A percentile compares a stretch with the other conserved stretches of the same genome.
Conservation (phyloP, 345 rosid species). For the Melaleuca quinquenervia region DNA sequence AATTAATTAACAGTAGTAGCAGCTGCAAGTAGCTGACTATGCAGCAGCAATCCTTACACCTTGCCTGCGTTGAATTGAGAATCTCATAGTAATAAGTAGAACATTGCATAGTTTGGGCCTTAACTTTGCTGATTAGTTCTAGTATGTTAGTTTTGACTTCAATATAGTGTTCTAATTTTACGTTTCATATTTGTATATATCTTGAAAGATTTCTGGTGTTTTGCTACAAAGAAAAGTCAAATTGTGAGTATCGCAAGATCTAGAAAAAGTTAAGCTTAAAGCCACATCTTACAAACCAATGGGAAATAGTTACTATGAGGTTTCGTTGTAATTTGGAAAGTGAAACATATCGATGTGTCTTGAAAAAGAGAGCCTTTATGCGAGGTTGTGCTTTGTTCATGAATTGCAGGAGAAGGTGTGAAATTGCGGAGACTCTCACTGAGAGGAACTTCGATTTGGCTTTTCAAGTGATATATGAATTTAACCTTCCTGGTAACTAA, state of each 20-base stretch:
- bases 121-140: neutral
- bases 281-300: neutral
- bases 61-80: neutral
- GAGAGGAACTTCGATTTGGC: conserved; percentile 95
- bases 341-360: neutral
- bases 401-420: conserved; percentile 69
- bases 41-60: neutral
- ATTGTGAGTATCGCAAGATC: neutral
- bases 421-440: conserved; percentile 78
- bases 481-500: conserved; percentile 73
- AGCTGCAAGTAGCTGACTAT: neutral
- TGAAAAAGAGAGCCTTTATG: neutral
- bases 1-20: neutral
- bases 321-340: neutral
- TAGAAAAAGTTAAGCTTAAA: neutral
- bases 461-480: conserved; percentile 78
- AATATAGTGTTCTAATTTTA: neutral
- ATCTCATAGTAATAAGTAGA: neutral
- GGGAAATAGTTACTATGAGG: neutral
- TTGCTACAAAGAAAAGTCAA: neutral
- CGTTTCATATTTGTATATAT: neutral
- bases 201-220: neutral
- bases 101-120: neutral
- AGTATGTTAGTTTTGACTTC: neutral
- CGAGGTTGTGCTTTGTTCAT: conserved; percentile 10